Conservation (phyloP, 805 yeast species). For the Jamesozyma lodderae region DNA sequence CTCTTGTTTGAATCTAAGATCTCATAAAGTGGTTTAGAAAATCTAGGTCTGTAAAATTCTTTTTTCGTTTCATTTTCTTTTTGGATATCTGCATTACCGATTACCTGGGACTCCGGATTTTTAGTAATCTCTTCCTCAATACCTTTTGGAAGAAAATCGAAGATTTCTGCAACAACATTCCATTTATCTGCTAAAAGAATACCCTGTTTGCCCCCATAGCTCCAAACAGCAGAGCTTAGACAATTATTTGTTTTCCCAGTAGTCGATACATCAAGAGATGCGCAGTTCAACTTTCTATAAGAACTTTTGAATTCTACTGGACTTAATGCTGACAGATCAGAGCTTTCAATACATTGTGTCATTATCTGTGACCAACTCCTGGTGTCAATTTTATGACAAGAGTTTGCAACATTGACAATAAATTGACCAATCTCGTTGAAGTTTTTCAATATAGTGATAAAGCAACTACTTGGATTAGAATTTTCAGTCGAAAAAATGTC, state of each 20-base stretch:
- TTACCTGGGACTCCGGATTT: too few species aligned
- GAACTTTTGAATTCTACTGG: conserved; percentile 14
- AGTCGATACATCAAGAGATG: too few species aligned
- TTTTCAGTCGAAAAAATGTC: too few species aligned
- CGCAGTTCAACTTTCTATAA: too few species aligned
- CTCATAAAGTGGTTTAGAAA: conserved; percentile 20
- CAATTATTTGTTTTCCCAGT: too few species aligned
- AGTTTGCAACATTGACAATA: background rate
- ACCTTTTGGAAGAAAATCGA: background rate
- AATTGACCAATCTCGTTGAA: background rate
- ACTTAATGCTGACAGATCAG: conserved; percentile 12
- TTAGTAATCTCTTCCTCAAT: background rate
- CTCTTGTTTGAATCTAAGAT: conserved; percentile 10
- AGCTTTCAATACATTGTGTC: conserved; percentile 12
- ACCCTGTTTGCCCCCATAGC: conserved; percentile 5
- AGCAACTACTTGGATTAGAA: too few species aligned
- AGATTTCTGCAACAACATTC: background rate
- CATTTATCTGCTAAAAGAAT: conserved; percentile 1
- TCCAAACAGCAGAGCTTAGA: conserved; percentile 9
- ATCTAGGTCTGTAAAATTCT: conserved; percentile 2
- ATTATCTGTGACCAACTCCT: conserved; percentile 15
- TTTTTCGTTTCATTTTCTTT: background rate
- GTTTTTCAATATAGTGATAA: background rate
- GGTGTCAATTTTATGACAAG: conserved; percentile 7
- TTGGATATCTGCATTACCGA: background rate